These are phyloP conservation scores for Leccinum rimulosum DNA, from an alignment of 768 basidiomycete genomes.

Conservation along the genomic window DNA sequence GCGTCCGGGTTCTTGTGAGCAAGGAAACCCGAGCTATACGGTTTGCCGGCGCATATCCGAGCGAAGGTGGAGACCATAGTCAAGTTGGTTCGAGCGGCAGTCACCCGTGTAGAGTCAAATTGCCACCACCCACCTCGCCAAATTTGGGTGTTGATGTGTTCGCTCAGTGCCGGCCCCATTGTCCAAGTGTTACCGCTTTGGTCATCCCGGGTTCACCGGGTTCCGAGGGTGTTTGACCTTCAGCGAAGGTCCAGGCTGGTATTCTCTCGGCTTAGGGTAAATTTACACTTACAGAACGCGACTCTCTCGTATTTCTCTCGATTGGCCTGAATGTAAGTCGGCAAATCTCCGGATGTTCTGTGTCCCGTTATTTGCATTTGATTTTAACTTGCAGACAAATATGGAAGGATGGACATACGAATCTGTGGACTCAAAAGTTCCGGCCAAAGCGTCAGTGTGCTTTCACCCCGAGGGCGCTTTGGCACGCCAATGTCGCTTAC, in stretches of 20 bases:
- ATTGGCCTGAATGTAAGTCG: background rate
- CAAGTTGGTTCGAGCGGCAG: background rate
- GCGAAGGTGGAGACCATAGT: background rate
- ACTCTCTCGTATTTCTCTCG: background rate
- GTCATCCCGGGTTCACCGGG: background rate
- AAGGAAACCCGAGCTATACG: background rate
- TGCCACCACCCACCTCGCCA: no score
- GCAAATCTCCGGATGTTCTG: background rate
- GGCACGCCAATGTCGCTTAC: background rate
- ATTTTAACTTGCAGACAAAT: no score
- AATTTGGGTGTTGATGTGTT: background rate
- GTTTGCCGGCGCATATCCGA: background rate
- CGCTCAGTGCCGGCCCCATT: background rate
- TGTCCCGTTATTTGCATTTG: no score
- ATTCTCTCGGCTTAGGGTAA: background rate
- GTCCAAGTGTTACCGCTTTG: background rate
- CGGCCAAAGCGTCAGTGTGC: slow-evolving; percentile 3
- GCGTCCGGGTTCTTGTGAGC: no score
- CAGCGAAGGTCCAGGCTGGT: background rate
- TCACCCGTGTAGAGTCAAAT: background rate
- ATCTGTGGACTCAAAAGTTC: background rate
- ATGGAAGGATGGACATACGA: no score
- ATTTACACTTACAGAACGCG: no score
- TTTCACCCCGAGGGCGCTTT: slow-evolving; percentile 5
- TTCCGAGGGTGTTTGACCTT: background rate